Conservation (phyloP, 1,284 basidiomycete species). For the Tilletia walkeri region DNA sequence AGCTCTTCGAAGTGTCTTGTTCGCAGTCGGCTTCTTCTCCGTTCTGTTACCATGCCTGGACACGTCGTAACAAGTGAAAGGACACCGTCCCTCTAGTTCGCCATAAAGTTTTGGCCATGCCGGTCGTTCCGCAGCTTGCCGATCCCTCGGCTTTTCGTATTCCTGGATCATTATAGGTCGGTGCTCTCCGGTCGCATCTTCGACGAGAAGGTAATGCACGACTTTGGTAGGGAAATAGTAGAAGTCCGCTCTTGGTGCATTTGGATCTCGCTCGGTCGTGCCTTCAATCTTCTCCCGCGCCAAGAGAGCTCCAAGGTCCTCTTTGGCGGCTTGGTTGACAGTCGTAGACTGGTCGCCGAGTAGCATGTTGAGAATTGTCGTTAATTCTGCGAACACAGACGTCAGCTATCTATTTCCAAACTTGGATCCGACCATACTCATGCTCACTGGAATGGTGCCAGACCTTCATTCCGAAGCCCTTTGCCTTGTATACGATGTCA, state of each 20-base stretch:
- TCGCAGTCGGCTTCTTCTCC: slow-evolving; percentile 19
- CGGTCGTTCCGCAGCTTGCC: slow-evolving; percentile 27
- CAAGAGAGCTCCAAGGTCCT: slow-evolving; percentile 65
- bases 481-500: slow-evolving; percentile 72
- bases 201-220: slow-evolving; percentile 79
- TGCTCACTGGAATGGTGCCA: slow-evolving; percentile 65
- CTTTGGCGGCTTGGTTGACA: slow-evolving; percentile 22
- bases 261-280: slow-evolving; percentile 83
- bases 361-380: slow-evolving; percentile 30
- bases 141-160: slow-evolving; percentile 56
- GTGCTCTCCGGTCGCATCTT: slow-evolving; percentile 77
- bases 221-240: slow-evolving; percentile 76
- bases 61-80: slow-evolving; percentile 51
- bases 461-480: slow-evolving; percentile 78
- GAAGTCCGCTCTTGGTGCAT: slow-evolving; percentile 79
- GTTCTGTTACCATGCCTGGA: slow-evolving; percentile 26
- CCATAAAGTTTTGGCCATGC: slow-evolving; percentile 62
- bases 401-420: background rate
- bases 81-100: slow-evolving; percentile 56
- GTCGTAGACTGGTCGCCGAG: slow-evolving; percentile 28
- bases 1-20: slow-evolving; percentile 65
- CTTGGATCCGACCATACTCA: background rate
- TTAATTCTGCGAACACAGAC: slow-evolving; percentile 26
- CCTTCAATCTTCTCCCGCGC: slow-evolving; percentile 85
- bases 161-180: slow-evolving; percentile 63